Percentiles rank a stretch among this genome's conserved stretches.
Conservation (phyloP, 2,329 filamentous ascomycete genomes). For the Fusarium nelsonii region DNA sequence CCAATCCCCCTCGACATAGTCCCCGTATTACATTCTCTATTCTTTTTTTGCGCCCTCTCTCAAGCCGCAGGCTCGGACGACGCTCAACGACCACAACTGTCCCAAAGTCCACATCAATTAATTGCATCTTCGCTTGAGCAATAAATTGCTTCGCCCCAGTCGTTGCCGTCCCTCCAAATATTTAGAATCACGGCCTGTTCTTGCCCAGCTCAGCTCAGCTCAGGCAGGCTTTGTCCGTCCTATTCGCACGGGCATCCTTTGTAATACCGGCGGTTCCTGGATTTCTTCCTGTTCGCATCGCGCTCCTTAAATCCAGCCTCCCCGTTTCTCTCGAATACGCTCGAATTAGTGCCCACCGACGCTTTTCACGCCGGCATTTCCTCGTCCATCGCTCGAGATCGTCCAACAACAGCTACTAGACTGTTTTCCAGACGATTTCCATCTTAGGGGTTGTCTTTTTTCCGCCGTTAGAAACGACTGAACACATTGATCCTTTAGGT, state of each 20-base stretch:
- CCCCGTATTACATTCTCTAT: slow-evolving; percentile 39
- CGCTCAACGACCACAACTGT: slow-evolving; percentile 44
- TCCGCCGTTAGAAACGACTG: slow-evolving; percentile 34
- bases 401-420: slow-evolving; percentile 33
- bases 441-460: slow-evolving; percentile 30
- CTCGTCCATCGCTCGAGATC: slow-evolving; percentile 27
- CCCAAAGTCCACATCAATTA: slow-evolving; percentile 42
- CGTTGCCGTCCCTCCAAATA: slow-evolving; percentile 34
- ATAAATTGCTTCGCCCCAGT: slow-evolving; percentile 40
- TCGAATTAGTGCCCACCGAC: slow-evolving; percentile 32
- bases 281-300: slow-evolving; percentile 47
- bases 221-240: slow-evolving; percentile 40
- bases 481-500: slow-evolving; percentile 33
- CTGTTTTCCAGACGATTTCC: slow-evolving; percentile 25
- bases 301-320: slow-evolving; percentile 46
- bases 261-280: slow-evolving; percentile 53
- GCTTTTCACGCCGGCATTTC: slow-evolving; percentile 37
- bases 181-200: slow-evolving; percentile 37
- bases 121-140: slow-evolving; percentile 44
- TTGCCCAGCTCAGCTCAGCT: slow-evolving; percentile 11
- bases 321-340: slow-evolving; percentile 42
- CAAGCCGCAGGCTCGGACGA: slow-evolving; percentile 49
- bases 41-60: slow-evolving; percentile 44
- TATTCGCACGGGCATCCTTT: slow-evolving; percentile 50
- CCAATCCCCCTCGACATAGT: slow-evolving; percentile 20